Percentiles rank a stretch among this genome's conserved stretches.
Evolutionary conservation across 2,329 filamentous ascomycete genomes (phyloP).

Genomic region (Penicillium sp.): DNA sequence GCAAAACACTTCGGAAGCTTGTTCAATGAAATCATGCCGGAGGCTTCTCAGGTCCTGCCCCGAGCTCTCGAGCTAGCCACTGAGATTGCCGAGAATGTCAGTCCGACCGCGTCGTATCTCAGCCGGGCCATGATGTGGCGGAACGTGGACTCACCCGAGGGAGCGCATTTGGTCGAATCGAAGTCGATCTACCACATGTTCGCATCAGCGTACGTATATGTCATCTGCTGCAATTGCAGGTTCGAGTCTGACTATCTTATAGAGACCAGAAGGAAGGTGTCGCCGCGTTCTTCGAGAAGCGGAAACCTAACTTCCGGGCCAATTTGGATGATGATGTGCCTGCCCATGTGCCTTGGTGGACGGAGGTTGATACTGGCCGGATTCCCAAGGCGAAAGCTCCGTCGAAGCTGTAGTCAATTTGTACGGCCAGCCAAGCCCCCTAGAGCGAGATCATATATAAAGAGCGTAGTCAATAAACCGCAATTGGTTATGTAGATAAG

Average conservation of each 20-base stretch:
- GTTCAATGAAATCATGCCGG: slow-evolving; percentile 66
- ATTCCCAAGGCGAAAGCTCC: slow-evolving; percentile 20
- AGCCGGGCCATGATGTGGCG: slow-evolving; percentile 72
- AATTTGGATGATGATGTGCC: slow-evolving; percentile 63
- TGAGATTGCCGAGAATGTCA: slow-evolving; percentile 68
- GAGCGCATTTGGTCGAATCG: slow-evolving; percentile 67
- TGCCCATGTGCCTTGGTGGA: slow-evolving; percentile 68
- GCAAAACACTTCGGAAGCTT: slow-evolving; percentile 53
- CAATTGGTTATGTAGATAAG: not conserved
- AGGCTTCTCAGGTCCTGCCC: slow-evolving; percentile 61
- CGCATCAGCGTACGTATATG: slow-evolving; percentile 33
- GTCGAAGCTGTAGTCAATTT: slow-evolving; percentile 25
- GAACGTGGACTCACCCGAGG: slow-evolving; percentile 60
- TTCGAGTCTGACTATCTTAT: slow-evolving; percentile 8
- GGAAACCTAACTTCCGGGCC: slow-evolving; percentile 62
- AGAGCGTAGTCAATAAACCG: not conserved
- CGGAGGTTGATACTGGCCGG: slow-evolving; percentile 50
- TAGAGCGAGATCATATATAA: not conserved
- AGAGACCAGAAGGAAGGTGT: slow-evolving; percentile 70
- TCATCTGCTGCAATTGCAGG: not conserved
- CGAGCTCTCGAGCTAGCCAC: slow-evolving; percentile 66
- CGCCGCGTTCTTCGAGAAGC: slow-evolving; percentile 68
- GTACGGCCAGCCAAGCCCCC: too few relatives aligned
- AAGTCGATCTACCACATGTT: slow-evolving; percentile 43
- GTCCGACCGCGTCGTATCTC: slow-evolving; percentile 61